Evolutionary conservation across 306 rosid species (phyloP).

Genomic region (Gleditsia sinensis): DNA sequence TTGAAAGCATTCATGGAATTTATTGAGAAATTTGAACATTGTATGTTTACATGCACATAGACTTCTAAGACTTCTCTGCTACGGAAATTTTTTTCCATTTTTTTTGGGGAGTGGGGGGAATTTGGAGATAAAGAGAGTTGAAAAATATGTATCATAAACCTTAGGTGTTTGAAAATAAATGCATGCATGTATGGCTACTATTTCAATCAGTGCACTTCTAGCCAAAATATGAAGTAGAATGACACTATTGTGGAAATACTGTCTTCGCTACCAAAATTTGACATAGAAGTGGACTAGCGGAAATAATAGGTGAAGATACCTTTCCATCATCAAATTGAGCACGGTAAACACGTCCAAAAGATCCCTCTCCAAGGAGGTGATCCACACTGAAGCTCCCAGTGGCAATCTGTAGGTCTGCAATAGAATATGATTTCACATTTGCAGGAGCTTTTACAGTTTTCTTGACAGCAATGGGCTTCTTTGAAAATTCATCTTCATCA

Average conservation of each 20-base stretch:
- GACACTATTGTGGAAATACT: slow-evolving; percentile 3
- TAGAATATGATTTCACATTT: slow-evolving; percentile 77
- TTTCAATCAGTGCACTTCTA: neutral
- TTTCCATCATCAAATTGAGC: slow-evolving; percentile 89
- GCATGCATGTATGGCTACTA: neutral
- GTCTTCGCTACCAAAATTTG: slow-evolving; percentile 10
- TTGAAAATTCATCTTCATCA: slow-evolving; percentile 68
- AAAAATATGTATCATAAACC: neutral
- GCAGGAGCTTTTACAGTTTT: slow-evolving; percentile 54
- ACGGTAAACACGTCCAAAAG: slow-evolving; percentile 92
- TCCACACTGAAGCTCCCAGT: slow-evolving; percentile 94
- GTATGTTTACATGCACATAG: neutral
- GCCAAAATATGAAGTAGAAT: neutral
- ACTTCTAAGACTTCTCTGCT: slow-evolving; percentile 13
- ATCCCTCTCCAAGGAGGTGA: slow-evolving; percentile 89
- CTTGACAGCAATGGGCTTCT: slow-evolving; percentile 57
- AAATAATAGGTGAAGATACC: slow-evolving; percentile 49
- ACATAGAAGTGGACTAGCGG: slow-evolving; percentile 11
- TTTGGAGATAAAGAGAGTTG: neutral
- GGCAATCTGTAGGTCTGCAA: slow-evolving; percentile 96
- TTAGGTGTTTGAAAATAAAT: neutral
- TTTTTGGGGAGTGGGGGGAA: neutral
- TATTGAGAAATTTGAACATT: neutral
- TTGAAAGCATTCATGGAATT: slow-evolving; percentile 2
- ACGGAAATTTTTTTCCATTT: neutral